Evolutionary conservation across 2,329 filamentous ascomycete species (phyloP).

Genomic region (Podosphaera fusca): DNA sequence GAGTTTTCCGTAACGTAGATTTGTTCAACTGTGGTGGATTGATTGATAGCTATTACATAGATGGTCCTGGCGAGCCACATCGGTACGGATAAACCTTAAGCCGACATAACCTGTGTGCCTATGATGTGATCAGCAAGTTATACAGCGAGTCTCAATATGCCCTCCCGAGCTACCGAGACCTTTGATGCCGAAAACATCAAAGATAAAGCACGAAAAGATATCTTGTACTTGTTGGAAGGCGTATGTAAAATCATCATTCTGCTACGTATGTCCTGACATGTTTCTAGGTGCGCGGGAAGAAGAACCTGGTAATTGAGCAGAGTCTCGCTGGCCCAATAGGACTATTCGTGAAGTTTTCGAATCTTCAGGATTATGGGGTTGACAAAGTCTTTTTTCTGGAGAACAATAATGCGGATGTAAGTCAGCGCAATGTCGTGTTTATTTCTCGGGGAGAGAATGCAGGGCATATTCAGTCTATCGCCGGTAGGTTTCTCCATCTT

Average conservation of each 20-base stretch:
- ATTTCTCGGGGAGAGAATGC: slow-evolving; percentile 77
- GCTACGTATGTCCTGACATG: background rate
- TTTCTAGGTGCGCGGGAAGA: slow-evolving; percentile 80
- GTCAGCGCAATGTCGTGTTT: slow-evolving; percentile 87
- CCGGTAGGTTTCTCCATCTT: slow-evolving; percentile 33
- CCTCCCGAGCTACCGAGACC: slow-evolving; percentile 40
- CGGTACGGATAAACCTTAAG: too few species aligned
- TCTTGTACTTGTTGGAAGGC: slow-evolving; percentile 77
- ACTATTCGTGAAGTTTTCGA: slow-evolving; percentile 83
- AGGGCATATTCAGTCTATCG: slow-evolving; percentile 61
- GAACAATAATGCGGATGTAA: slow-evolving; percentile 84
- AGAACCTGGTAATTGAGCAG: slow-evolving; percentile 87
- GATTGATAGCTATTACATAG: too few species aligned
- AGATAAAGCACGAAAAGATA: slow-evolving; percentile 65
- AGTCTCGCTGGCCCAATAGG: slow-evolving; percentile 75
- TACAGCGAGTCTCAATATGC: slow-evolving; percentile 24
- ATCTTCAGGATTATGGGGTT: slow-evolving; percentile 87
- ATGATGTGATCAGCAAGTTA: background rate
- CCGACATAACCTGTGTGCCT: too few species aligned
- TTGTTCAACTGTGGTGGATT: too few species aligned
- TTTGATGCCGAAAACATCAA: slow-evolving; percentile 57
- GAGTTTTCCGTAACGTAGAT: too few species aligned
- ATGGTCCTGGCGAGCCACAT: too few species aligned
- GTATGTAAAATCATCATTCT: slow-evolving; percentile 36
- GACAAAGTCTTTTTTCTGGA: slow-evolving; percentile 95